A percentile compares a stretch with the other conserved stretches of the same genome.
These are phyloP conservation scores for Alnus glutinosa DNA, from an alignment of 306 rosid genomes.

Conservation along the genomic window DNA sequence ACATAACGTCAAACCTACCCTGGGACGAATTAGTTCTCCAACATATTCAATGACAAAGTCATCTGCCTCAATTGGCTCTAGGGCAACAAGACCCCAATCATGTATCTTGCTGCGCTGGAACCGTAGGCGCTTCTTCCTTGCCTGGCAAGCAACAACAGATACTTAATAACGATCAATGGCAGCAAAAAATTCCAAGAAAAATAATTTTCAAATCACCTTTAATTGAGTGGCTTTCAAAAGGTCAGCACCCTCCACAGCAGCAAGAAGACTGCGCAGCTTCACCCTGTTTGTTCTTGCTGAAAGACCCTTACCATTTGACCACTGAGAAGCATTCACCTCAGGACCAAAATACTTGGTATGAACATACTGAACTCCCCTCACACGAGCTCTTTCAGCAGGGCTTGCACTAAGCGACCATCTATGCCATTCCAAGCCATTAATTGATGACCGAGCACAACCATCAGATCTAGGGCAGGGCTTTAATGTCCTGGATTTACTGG, in stretches of 20 bases:
- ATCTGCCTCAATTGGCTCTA: constrained; percentile 94
- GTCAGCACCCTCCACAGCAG: constrained; percentile 97
- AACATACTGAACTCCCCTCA: constrained; percentile 56
- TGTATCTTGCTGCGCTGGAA: constrained; percentile 96
- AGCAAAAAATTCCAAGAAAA: constrained; percentile 20
- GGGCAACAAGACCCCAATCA: constrained; percentile 97
- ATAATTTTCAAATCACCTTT: constrained; percentile 56
- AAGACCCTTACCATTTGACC: constrained; percentile 80
- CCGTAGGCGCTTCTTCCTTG: constrained; percentile 78
- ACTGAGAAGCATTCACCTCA: constrained; percentile 57
- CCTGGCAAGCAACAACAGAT: constrained; percentile 48
- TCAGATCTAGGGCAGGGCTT: constrained; percentile 67
- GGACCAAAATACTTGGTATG: constrained; percentile 39
- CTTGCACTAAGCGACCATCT: constrained; percentile 80
- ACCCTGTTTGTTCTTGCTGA: constrained; percentile 98
- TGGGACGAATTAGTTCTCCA: constrained; percentile 93
- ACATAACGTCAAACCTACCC: constrained; percentile 49
- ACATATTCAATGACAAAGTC: constrained; percentile 96
- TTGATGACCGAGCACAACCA: constrained; percentile 87
- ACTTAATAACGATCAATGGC: constrained; percentile 19
- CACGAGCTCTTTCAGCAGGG: constrained; percentile 74
- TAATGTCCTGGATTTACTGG: constrained; percentile 50
- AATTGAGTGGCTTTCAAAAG: constrained; percentile 92
- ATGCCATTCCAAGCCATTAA: constrained; percentile 96
- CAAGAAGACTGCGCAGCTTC: constrained; percentile 88